Base-by-base conservation (phyloP, 164 flowering plant genomes). In the Chimonanthus salicifolius region DNA sequence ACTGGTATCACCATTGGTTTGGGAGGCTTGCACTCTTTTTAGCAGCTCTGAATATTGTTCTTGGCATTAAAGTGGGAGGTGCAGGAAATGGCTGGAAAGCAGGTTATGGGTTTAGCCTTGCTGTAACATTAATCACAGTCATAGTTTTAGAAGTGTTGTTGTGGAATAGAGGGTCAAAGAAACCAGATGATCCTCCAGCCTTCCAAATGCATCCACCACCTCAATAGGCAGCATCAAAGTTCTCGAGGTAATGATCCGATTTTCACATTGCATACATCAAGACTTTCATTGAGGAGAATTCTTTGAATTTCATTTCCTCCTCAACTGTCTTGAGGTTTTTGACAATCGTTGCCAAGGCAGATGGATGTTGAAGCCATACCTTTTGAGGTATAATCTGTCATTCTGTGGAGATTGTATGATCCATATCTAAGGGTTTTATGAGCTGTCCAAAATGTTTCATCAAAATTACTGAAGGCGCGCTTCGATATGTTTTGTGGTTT, bases 11-110 rank as follows among this genome's bases (percentile, higher is more conserved):
- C 70, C 79, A 75, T 62, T 87, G 88, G 88, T 49, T 80, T 21
- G 98, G 97, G 62, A 85, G 94, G 78, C 20, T 90, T 13, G 86
- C 88, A 10, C 86, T 92, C 9, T 86, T 89, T 79, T 80, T 92
- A 8, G 96, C 85, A 78, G 83, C 88, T 50, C 44, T 88, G 62
- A 92, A 94, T 76, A 81, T 92, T 71, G 74, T 87, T 44, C 47
- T 88, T 67, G 97, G 97, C 7, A 87, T 90, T 8, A 87, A 78
- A 69, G 64, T 77, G 21, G 97, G 84, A 66, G 70, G 73, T 10
- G 84, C 83, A 62, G 92, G 87, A 54, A 76, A 47, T 65, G 72
- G 71, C 4, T 92, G 92, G 95, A 88, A 82, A 75, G 77, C 83
- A 33, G 89, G 88, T n/a, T 92, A 87, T 75, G 93, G 91, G 4